Conservation (phyloP, 495 filamentous ascomycete species). For the Amorphotheca resinae region DNA sequence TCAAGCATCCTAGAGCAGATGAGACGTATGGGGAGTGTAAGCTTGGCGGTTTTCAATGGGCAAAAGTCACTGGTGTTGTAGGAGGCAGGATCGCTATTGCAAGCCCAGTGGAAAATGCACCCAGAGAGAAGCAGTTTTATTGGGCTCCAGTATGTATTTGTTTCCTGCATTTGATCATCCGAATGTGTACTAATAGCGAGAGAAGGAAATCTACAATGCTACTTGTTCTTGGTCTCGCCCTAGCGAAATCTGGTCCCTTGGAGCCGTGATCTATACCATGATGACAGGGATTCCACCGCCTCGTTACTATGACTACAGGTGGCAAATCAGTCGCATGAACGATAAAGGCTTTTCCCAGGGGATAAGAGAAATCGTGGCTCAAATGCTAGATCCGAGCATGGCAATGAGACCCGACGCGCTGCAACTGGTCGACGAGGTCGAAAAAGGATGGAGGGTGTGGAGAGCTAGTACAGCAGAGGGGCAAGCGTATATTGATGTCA, state of each 20-base stretch:
- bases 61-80: constrained; percentile 25
- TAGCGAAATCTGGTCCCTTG: constrained; percentile 26
- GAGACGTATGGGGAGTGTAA: constrained; percentile 38
- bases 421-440: constrained; percentile 16
- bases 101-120: constrained; percentile 1
- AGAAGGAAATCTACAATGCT: constrained; percentile 18
- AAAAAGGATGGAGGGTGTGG: constrained; percentile 22
- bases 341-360: constrained; percentile 22
- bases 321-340: constrained; percentile 17
- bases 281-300: constrained; percentile 23
- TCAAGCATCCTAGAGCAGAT: constrained; percentile 28
- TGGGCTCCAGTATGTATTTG: constrained; percentile 11
- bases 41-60: constrained; percentile 29
- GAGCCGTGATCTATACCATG: constrained; percentile 27
- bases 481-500: constrained; percentile 17
- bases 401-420: constrained; percentile 12
- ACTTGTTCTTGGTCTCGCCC: constrained; percentile 21
- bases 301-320: constrained; percentile 20
- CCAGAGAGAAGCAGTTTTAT: constrained; percentile 7
- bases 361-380: constrained; percentile 16
- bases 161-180: neutral
- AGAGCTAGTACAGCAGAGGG: constrained; percentile 20
- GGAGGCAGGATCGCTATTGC: constrained; percentile 4
- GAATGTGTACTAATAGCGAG: neutral
- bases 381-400: constrained; percentile 18